Evolutionary conservation across 2,329 filamentous ascomycete species (phyloP).

Genomic region (Aspergillus ustus): DNA sequence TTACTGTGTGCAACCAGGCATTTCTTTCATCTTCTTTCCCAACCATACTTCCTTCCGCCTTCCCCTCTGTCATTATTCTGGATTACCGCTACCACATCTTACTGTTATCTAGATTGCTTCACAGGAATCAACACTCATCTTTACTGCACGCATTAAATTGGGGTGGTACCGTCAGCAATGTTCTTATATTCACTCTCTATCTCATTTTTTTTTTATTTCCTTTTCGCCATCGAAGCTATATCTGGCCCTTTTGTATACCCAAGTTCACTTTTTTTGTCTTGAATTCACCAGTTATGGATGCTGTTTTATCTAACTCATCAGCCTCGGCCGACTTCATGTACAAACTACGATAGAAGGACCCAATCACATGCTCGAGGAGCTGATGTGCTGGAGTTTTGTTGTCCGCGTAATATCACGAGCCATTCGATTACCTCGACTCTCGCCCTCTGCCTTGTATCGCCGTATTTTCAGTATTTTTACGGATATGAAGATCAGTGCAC

Average conservation of each 20-base stretch:
- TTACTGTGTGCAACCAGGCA: slow-evolving; percentile 42
- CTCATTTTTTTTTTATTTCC: slow-evolving; percentile 20
- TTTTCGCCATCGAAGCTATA: slow-evolving; percentile 10
- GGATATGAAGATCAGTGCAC: not conserved
- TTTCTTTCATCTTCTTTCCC: slow-evolving; percentile 21
- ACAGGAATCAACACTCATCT: slow-evolving; percentile 1
- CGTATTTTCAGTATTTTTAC: not conserved
- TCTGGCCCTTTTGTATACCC: slow-evolving; percentile 28
- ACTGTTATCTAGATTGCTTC: slow-evolving; percentile 15
- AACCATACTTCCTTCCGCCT: slow-evolving; percentile 16
- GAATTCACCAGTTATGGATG: slow-evolving; percentile 18
- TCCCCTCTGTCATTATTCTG: slow-evolving; percentile 20
- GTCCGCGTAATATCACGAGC: not conserved
- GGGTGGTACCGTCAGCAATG: not conserved
- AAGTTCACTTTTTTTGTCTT: slow-evolving; percentile 18
- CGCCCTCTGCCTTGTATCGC: too few species aligned
- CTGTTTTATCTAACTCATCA: not conserved
- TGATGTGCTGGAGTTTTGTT: not conserved
- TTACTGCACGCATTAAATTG: slow-evolving; percentile 8
- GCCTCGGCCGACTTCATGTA: not conserved
- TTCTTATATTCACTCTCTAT: slow-evolving; percentile 13
- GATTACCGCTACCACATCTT: slow-evolving; percentile 2
- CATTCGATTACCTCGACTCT: not conserved
- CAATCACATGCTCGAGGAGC: not conserved
- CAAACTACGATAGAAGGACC: not conserved